Percentiles rank a stretch among this genome's conserved stretches.
Conservation (phyloP, 805 yeast genomes). For the Cyberlindnera mycetangii region DNA sequence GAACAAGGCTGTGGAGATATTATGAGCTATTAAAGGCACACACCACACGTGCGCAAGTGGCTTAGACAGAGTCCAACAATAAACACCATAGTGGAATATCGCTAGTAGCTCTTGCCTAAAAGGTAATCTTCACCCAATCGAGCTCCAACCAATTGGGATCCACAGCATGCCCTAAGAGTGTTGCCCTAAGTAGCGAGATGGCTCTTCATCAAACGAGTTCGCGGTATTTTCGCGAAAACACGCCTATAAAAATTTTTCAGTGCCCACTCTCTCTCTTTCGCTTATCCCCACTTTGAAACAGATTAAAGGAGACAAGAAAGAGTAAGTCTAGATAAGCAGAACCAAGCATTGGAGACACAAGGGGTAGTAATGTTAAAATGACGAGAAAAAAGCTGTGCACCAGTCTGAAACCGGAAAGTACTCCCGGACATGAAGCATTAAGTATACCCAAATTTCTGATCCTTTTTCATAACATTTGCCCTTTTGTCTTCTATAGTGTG, state of each 20-base stretch:
- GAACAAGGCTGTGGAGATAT: too few relatives aligned
- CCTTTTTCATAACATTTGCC: conserved; percentile 5
- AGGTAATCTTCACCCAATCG: too few relatives aligned
- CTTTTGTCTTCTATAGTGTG: background rate
- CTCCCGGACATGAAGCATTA: conserved; percentile 30
- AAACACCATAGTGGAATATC: background rate
- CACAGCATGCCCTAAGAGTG: too few relatives aligned
- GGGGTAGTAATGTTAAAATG: conserved; percentile 14
- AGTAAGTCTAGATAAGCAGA: conserved; percentile 5
- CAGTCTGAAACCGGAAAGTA: conserved; percentile 29
- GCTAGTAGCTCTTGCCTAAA: background rate
- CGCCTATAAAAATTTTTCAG: background rate
- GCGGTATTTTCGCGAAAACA: too few relatives aligned
- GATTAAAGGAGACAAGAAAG: background rate
- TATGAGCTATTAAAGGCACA: background rate
- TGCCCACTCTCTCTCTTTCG: background rate
- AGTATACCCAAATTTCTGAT: conserved; percentile 34
- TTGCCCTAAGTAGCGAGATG: too few relatives aligned
- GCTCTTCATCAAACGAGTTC: too few relatives aligned
- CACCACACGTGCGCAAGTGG: background rate
- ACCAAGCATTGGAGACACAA: background rate
- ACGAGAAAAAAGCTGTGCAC: conserved; percentile 33
- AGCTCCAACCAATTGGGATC: too few relatives aligned
- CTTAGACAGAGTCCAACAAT: background rate
- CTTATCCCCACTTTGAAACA: background rate